A percentile compares a stretch with the other conserved stretches of the same genome.
These are phyloP conservation scores for Closterium sp. DNA, from an alignment of 139 green algal species.

Conservation along the genomic window DNA sequence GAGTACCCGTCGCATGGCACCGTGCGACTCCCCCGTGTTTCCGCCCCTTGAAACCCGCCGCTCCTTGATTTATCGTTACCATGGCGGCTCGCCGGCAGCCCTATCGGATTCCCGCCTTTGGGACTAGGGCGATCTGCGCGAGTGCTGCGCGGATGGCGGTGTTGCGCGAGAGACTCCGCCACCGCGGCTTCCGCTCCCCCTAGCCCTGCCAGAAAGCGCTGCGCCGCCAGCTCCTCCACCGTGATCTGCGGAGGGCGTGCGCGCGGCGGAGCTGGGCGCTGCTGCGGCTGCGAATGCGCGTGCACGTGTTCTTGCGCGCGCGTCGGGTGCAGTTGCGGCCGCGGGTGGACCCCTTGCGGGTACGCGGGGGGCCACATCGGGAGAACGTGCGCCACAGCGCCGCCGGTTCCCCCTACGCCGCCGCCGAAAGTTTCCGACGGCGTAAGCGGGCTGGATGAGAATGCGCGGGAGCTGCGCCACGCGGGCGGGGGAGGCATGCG, in stretches of 20 bases:
- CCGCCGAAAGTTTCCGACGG: not conserved
- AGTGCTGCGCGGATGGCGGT: not conserved
- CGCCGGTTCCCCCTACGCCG: not conserved
- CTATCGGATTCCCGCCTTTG: not conserved
- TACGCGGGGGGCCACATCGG: not conserved
- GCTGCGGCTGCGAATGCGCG: not conserved
- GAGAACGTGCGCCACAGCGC: not conserved
- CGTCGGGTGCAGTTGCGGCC: not conserved
- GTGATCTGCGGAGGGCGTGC: not conserved
- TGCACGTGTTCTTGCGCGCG: not conserved
- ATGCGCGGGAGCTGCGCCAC: not conserved
- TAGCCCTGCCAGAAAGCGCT: not conserved
- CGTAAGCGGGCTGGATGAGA: not conserved
- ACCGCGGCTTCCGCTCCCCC: not conserved
- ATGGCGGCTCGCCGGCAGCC: no score
- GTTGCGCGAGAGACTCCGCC: not conserved
- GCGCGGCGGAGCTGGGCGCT: not conserved
- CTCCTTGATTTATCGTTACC: no score
- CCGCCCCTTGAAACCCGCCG: no score
- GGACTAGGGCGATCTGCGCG: not conserved
- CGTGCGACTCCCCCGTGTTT: no score
- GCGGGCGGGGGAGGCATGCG: not conserved
- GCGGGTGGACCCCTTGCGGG: not conserved
- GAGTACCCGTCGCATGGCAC: no score
- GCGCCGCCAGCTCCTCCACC: not conserved